Conservation (phyloP, 257 asterid species). For the Solanum chmielewskii region DNA sequence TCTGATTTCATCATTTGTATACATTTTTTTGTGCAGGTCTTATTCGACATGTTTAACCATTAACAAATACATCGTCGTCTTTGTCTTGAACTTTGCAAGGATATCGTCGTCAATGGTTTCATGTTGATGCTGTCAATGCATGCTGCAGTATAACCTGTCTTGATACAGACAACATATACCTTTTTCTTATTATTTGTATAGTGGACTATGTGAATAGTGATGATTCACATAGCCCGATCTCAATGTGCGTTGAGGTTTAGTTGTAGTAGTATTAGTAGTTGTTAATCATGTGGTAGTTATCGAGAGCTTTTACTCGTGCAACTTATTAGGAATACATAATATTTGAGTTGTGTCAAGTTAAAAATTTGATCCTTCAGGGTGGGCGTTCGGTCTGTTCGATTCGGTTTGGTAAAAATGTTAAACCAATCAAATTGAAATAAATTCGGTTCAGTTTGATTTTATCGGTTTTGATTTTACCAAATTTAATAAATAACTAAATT, state of each 20-base stretch:
- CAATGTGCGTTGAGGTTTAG: background rate
- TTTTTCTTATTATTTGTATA: background rate
- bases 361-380: background rate
- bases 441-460: background rate
- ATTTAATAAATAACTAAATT: no score
- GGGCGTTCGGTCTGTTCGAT: accelerated
- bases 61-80: background rate
- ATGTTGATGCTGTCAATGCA: background rate
- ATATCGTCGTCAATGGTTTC: background rate
- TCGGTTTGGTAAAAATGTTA: background rate
- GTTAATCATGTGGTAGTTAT: background rate
- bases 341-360: background rate
- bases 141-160: background rate
- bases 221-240: background rate
- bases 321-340: background rate
- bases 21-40: background rate
- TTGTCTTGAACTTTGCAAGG: background rate
- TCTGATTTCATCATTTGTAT: background rate
- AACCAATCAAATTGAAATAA: no score
- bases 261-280: background rate
- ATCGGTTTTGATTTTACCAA: no score
- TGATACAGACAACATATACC: background rate
- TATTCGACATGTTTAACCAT: background rate
- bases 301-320: background rate
- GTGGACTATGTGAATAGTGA: background rate